A percentile compares a stretch with the other conserved stretches of the same genome.
Conservation (phyloP, 2,329 filamentous ascomycete species). For the Tolypocladium nubicola region DNA sequence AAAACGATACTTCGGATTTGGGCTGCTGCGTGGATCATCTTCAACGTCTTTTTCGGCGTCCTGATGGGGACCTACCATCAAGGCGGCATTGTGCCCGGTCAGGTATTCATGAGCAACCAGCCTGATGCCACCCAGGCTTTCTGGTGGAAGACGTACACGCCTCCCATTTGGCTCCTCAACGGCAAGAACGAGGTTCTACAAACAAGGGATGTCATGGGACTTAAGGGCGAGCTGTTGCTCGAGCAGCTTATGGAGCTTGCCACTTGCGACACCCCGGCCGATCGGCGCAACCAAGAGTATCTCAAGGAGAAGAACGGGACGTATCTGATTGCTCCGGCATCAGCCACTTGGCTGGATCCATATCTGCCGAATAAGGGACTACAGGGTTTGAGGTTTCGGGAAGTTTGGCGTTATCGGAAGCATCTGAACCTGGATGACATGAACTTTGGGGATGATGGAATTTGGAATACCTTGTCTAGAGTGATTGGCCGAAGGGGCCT, state of each 20-base stretch:
- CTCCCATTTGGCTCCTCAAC: constrained; percentile 70
- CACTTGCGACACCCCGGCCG: constrained; percentile 50
- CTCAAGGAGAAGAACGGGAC: constrained; percentile 52
- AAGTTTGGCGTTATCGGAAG: constrained; percentile 56
- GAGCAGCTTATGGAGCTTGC: constrained; percentile 46
- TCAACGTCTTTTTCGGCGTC: constrained; percentile 57
- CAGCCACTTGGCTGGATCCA: constrained; percentile 57
- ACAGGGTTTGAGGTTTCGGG: constrained; percentile 51
- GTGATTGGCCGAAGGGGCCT: constrained; percentile 56
- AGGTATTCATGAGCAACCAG: constrained; percentile 63
- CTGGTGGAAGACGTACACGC: constrained; percentile 84
- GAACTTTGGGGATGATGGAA: constrained; percentile 66
- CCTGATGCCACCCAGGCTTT: constrained; percentile 58
- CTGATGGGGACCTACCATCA: constrained; percentile 79
- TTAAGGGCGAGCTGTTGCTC: constrained; percentile 50
- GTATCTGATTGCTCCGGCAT: constrained; percentile 63
- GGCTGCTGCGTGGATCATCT: constrained; percentile 54
- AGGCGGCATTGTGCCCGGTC: constrained; percentile 64
- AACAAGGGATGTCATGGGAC: constrained; percentile 65
- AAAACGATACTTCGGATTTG: constrained; percentile 39
- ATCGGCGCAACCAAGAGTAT: constrained; percentile 43
- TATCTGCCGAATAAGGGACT: constrained; percentile 49
- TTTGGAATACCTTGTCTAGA: constrained; percentile 58
- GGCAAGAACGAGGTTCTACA: constrained; percentile 62
- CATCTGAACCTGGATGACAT: constrained; percentile 74